These are phyloP conservation scores for Apiotrichum gamsii DNA, from an alignment of 1,284 basidiomycete species.

Conservation along the genomic window DNA sequence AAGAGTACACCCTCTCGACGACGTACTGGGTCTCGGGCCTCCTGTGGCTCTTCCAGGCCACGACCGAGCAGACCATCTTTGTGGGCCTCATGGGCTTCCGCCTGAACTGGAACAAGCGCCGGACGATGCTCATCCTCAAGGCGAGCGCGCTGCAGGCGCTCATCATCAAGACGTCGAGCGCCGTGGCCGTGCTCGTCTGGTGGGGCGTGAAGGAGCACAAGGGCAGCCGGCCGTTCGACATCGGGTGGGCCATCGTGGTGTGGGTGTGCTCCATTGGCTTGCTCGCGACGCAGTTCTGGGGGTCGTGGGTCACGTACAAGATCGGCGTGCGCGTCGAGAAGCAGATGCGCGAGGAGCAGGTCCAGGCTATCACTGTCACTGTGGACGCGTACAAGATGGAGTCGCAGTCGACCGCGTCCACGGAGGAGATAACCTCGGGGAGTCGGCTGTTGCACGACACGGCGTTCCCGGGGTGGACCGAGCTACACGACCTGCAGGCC, in stretches of 20 bases:
- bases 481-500: no score
- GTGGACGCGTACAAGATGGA: no score
- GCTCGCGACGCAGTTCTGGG: slow-evolving; percentile 1
- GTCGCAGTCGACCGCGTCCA: no score
- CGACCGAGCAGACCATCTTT: slow-evolving; percentile 30
- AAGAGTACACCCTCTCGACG: slow-evolving; percentile 22
- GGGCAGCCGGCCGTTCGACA: slow-evolving; percentile 18
- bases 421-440: no score
- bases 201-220: slow-evolving; percentile 25
- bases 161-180: slow-evolving; percentile 25
- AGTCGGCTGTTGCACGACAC: no score
- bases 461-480: no score
- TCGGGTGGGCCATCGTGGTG: slow-evolving; percentile 21
- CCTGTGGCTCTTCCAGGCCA: slow-evolving; percentile 33
- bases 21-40: slow-evolving; percentile 15
- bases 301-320: background rate
- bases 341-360: no score
- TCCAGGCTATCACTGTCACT: no score
- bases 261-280: slow-evolving; percentile 8
- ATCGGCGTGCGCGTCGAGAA: no score
- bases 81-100: slow-evolving; percentile 28
- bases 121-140: slow-evolving; percentile 18
- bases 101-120: slow-evolving; percentile 16
- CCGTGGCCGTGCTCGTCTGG: slow-evolving; percentile 23
- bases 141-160: slow-evolving; percentile 24